Evolutionary conservation across 345 rosid species (phyloP).

Genomic region (Sonneratia alba): DNA sequence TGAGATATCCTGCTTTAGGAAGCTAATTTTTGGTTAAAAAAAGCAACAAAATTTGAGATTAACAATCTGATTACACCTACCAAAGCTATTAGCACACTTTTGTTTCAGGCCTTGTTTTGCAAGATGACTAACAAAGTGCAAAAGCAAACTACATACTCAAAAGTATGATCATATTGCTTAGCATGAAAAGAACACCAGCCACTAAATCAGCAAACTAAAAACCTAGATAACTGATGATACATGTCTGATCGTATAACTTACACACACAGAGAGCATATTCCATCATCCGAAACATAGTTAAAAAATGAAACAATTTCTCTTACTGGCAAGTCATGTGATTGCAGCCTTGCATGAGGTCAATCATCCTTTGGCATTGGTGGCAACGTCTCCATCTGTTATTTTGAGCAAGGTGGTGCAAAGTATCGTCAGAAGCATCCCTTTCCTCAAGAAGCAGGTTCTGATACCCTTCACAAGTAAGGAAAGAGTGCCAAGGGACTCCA

Average conservation of each 20-base stretch:
- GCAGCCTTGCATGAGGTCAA: conserved; percentile 89
- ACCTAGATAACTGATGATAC: too few species aligned
- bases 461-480: conserved; percentile 75
- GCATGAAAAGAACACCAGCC: neutral
- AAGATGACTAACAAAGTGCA: neutral
- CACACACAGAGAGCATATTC: neutral
- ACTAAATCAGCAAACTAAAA: neutral
- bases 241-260: too few species aligned
- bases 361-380: conserved; percentile 87
- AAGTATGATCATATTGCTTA: too few species aligned
- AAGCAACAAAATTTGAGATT: neutral
- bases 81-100: neutral
- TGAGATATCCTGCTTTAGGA: neutral
- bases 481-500: conserved; percentile 92
- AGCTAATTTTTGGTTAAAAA: too few species aligned
- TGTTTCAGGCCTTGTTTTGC: too few species aligned
- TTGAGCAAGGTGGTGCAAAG: conserved; percentile 72
- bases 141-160: neutral
- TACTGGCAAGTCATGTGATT: conserved; percentile 96
- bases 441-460: conserved; percentile 79
- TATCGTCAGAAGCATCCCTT: conserved; percentile 71
- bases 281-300: neutral
- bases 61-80: neutral
- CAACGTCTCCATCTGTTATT: conserved; percentile 90
- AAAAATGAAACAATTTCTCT: conserved; percentile 3